Base-by-base conservation (phyloP, 345 rosid species). In the Corymbia maculata region DNA sequence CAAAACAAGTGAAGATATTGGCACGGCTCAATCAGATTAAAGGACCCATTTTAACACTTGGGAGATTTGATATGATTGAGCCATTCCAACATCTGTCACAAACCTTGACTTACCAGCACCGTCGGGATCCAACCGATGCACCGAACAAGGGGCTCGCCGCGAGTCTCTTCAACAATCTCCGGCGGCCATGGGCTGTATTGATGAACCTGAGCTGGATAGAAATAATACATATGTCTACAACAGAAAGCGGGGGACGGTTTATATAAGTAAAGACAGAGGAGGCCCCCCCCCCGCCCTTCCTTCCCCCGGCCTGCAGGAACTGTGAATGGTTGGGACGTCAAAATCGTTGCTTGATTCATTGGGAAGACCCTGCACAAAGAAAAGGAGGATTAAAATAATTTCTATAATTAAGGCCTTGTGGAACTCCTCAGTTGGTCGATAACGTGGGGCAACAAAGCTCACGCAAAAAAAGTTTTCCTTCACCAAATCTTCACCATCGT, bases 11-110 rank as follows among this genome's bases (percentile, higher is more conserved):
- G 87, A 85, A 30, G 97, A 95, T 94, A 95, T 94, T 95, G 94
- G 97, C 97, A 90, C 95, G 97, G 97, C 95, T 95, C 95, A 95
- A 95, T 95, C 97, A 93, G 93, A 94, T 91, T 88, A 94, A 93
- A 94, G 79, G 92, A 92, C 92, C 94, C 94, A 90, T 87, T 26
- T 36, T 45, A 15, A 51, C 55, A 12, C 59, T 89, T 51, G 91
- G 91, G 95, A 92, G 88, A 93, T 93, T 93, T 92, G 68, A 93
- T 89, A 88, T 93, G 96, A 94, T 94, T 94, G 95, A 94, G 92
- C 95, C 94, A 90, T 93, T 47, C 96, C 96, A 94, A 92, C 92
- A 94, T 92, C 95, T 36, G 24, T 85, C 87, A 59, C 42, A 64
- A 10, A 51, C 24, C 28, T 79, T n/a, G 16, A 87, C 89, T 88